Conservation (phyloP, 306 rosid species). For the Castanospermum australe region DNA sequence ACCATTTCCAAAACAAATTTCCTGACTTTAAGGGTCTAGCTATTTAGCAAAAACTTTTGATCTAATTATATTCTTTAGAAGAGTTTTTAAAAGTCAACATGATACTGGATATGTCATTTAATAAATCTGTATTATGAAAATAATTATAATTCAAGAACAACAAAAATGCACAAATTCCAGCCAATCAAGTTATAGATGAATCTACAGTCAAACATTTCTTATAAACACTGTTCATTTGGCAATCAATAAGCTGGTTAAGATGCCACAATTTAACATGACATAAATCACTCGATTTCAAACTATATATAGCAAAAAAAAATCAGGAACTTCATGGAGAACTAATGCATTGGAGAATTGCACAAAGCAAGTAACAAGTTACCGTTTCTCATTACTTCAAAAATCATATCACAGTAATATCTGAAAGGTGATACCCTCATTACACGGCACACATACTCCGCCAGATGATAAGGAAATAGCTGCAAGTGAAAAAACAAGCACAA, state of each 20-base stretch:
- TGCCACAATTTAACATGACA: background rate
- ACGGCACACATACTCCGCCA: constrained; percentile 92
- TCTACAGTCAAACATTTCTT: background rate
- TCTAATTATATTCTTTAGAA: background rate
- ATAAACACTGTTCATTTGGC: constrained; percentile 6
- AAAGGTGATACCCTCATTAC: constrained; percentile 96
- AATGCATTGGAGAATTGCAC: constrained; percentile 31
- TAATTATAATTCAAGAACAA: background rate
- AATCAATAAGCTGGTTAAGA: constrained; percentile 1
- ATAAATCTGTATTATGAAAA: constrained; percentile 8
- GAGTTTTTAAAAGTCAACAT: background rate
- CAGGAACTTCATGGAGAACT: constrained; percentile 10
- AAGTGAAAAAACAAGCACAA: constrained; percentile 37
- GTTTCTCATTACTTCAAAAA: constrained; percentile 95
- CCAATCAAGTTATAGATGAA: constrained; percentile 10
- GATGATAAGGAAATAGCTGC: constrained; percentile 99
- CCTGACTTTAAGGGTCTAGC: background rate
- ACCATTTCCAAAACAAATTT: background rate
- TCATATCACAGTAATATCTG: constrained; percentile 97
- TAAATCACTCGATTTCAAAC: background rate
- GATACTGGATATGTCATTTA: background rate
- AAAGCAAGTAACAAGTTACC: constrained; percentile 51
- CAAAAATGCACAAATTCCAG: background rate
- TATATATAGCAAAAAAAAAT: constrained; percentile 4
- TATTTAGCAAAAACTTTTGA: background rate